These are phyloP conservation scores for Colletotrichum eleusines DNA, from an alignment of 2,329 filamentous ascomycete species.

Conservation along the genomic window DNA sequence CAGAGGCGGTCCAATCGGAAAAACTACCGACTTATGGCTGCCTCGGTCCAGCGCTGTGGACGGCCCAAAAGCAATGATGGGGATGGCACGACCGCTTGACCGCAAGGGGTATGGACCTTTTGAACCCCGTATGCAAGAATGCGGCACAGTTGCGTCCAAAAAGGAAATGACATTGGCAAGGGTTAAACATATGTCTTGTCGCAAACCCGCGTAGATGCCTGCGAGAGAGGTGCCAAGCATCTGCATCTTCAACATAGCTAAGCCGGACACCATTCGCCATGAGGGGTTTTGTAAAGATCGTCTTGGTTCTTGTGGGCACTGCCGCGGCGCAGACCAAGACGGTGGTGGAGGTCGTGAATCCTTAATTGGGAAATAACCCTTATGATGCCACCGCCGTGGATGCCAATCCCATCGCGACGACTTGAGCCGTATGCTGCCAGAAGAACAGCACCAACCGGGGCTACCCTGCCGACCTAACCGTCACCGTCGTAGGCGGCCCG, in stretches of 20 bases:
- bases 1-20: constrained; percentile 22
- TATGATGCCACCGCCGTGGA: constrained; percentile 49
- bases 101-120: not conserved
- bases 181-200: not conserved
- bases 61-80: not conserved
- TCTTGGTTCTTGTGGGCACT: constrained; percentile 17
- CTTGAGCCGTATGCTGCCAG: constrained; percentile 48
- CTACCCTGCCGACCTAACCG: constrained; percentile 45
- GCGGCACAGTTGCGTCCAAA: not conserved
- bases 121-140: not conserved
- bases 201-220: not conserved
- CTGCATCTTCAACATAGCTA: not conserved
- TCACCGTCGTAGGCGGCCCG: constrained; percentile 49
- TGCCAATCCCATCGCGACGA: constrained; percentile 48
- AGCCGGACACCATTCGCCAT: not conserved
- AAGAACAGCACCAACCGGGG: constrained; percentile 31
- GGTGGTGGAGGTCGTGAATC: constrained; percentile 47
- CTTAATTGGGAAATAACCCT: constrained; percentile 43
- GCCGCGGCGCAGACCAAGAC: constrained; percentile 47
- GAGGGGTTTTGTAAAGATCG: not conserved
- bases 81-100: constrained; percentile 3
- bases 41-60: not conserved
- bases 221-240: not conserved
- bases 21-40: not conserved
- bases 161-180: not conserved